Percentiles rank a stretch among this genome's conserved stretches.
phyloP scores from a whole-genome alignment of 805 yeast species.

The Candida parachauliodes region DNA sequence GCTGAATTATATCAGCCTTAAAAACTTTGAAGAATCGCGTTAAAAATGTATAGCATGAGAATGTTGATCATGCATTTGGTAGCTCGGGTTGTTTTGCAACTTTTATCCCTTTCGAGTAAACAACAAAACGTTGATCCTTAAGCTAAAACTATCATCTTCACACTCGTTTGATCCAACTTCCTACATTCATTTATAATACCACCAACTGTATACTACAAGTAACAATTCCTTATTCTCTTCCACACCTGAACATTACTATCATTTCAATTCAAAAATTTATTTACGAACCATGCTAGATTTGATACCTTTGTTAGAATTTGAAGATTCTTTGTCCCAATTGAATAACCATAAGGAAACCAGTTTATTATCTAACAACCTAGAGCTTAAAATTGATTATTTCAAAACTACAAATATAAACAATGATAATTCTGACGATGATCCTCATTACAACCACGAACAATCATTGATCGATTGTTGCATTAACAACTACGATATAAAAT shows the following conservation, averaged over 20 bases:
- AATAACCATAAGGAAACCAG: conserved; percentile 15
- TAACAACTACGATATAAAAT: conserved; percentile 17
- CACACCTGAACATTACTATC: not conserved
- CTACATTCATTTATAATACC: not conserved
- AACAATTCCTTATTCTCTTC: not conserved
- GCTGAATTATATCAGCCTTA: too few species aligned
- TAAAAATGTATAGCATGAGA: too few species aligned
- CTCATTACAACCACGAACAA: conserved; percentile 12
- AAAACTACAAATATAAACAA: conserved; percentile 13
- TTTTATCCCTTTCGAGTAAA: conserved; percentile 3
- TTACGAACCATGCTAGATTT: conserved; percentile 16
- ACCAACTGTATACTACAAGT: too few species aligned
- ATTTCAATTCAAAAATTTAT: too few species aligned
- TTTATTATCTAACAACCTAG: conserved; percentile 22
- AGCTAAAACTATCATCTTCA: not conserved
- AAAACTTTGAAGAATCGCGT: too few species aligned
- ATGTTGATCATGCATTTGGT: not conserved
- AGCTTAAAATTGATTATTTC: conserved; percentile 22
- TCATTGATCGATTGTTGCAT: conserved; percentile 15
- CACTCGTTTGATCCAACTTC: conserved; percentile 1
- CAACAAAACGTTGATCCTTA: not conserved
- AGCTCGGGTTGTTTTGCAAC: not conserved
- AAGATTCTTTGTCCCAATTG: conserved; percentile 25
- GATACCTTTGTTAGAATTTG: conserved; percentile 31
- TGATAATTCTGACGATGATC: conserved; percentile 10